phyloP scores from a whole-genome alignment of 1,284 basidiomycete species.

The Ustilago trichophora region DNA sequence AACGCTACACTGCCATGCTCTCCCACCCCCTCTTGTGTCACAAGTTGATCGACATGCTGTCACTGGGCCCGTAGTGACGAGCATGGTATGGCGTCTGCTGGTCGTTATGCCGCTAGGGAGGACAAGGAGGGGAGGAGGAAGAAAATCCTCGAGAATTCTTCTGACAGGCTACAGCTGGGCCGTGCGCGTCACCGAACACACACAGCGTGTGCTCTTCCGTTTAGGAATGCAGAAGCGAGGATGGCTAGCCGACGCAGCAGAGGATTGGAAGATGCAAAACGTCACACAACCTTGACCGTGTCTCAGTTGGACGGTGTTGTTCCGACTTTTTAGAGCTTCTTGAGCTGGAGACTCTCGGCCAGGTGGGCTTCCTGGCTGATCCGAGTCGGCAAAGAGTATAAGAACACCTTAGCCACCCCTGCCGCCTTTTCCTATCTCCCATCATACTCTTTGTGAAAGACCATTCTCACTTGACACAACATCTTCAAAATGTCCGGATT shows the following conservation, averaged over 20 bases:
- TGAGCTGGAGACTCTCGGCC: background rate
- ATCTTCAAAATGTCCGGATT: conserved; percentile 33
- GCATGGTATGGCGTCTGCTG: no score
- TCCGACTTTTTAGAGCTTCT: conserved; percentile 10
- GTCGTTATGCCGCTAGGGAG: no score
- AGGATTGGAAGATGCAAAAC: conserved; percentile 1
- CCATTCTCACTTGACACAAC: background rate
- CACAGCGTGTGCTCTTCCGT: background rate
- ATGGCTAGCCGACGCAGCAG: conserved; percentile 5
- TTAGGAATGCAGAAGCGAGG: background rate
- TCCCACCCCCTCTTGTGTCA: no score
- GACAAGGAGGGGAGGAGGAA: no score
- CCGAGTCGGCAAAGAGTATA: background rate
- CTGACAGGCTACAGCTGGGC: conserved; percentile 1
- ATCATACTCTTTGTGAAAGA: no score
- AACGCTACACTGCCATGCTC: no score
- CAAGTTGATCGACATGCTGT: no score
- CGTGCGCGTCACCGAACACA: conserved; percentile 9
- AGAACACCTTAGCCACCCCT: no score
- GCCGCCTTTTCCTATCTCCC: no score
- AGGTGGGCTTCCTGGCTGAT: no score
- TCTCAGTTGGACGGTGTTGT: conserved; percentile 26
- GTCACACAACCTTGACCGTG: conserved; percentile 11
- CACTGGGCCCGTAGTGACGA: no score
- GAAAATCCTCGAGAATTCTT: no score